These are phyloP conservation scores for Podospora tetraspora DNA, from an alignment of 495 filamentous ascomycete species.

Conservation along the genomic window DNA sequence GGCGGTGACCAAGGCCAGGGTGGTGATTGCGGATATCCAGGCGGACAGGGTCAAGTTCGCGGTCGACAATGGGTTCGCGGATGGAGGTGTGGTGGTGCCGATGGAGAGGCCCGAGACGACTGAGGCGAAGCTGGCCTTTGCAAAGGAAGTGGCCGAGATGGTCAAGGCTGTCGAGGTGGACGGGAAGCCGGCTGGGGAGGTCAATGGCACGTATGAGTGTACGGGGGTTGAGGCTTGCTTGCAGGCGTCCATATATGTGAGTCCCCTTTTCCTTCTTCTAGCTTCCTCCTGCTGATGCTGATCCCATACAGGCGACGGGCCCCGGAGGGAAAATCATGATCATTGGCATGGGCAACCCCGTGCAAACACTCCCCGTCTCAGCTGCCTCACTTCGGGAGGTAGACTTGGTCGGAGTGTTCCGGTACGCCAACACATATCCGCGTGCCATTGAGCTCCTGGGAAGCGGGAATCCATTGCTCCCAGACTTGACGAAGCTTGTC, in stretches of 20 bases:
- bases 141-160: constrained; percentile 53
- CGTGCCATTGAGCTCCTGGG: constrained; percentile 68
- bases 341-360: constrained; percentile 90
- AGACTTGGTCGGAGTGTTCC: constrained; percentile 85
- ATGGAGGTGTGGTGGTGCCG: constrained; percentile 57
- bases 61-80: constrained; percentile 60
- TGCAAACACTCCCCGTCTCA: constrained; percentile 81
- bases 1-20: constrained; percentile 26
- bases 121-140: constrained; percentile 55
- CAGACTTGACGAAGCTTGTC: constrained; percentile 57
- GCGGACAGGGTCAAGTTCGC: constrained; percentile 67
- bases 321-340: constrained; percentile 79
- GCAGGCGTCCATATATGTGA: constrained; percentile 80
- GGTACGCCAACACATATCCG: constrained; percentile 82
- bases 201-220: constrained; percentile 84
- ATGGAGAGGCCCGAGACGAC: constrained; percentile 49
- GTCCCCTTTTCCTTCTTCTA: constrained; percentile 7
- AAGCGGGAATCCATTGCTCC: constrained; percentile 49
- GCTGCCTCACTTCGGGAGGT: constrained; percentile 86
- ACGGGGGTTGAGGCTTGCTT: constrained; percentile 84
- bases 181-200: constrained; percentile 47
- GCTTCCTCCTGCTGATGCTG: background rate
- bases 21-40: constrained; percentile 79
- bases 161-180: constrained; percentile 38
- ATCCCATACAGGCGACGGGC: constrained; percentile 55